Percentiles rank a stretch among this genome's conserved stretches.
Conservation (phyloP, 179 eudicot genomes). For the Heliamphora pulchella region DNA sequence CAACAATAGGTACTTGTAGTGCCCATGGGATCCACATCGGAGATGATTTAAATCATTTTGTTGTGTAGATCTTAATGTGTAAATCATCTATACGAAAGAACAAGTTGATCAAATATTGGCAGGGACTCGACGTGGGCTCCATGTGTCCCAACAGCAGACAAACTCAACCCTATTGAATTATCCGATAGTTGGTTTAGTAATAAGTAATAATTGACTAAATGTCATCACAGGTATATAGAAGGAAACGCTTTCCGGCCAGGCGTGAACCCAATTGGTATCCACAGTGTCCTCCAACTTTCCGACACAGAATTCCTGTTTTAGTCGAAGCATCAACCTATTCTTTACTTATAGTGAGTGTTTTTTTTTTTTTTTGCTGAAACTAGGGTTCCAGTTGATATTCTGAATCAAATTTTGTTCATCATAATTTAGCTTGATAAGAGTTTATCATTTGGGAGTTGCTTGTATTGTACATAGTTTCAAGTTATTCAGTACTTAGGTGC, state of each 20-base stretch:
- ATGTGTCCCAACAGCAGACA: too few species aligned
- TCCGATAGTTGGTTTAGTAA: too few species aligned
- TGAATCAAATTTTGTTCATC: not conserved
- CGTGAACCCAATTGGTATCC: constrained; percentile 85
- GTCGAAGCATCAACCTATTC: constrained; percentile 11
- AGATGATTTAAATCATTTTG: too few species aligned
- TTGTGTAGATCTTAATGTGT: too few species aligned
- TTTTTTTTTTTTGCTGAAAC: not conserved
- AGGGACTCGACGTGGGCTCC: too few species aligned
- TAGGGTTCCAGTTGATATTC: not conserved
- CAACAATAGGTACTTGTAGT: too few species aligned
- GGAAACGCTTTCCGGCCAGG: constrained; percentile 81
- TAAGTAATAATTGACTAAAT: not conserved
- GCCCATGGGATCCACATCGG: too few species aligned
- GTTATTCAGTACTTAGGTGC: not conserved
- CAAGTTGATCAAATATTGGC: too few species aligned
- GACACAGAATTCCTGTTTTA: constrained; percentile 79
- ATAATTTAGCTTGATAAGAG: not conserved
- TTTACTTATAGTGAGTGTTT: not conserved
- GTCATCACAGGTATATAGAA: constrained; percentile 69
- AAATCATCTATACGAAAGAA: too few species aligned
- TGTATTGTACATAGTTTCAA: not conserved
- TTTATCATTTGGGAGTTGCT: not conserved
- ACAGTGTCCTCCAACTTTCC: constrained; percentile 81
- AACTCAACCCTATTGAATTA: too few species aligned